These are phyloP conservation scores for Pseudocohnilembus persalinus DNA, from an alignment of 169 alveolate species.

Conservation along the genomic window DNA sequence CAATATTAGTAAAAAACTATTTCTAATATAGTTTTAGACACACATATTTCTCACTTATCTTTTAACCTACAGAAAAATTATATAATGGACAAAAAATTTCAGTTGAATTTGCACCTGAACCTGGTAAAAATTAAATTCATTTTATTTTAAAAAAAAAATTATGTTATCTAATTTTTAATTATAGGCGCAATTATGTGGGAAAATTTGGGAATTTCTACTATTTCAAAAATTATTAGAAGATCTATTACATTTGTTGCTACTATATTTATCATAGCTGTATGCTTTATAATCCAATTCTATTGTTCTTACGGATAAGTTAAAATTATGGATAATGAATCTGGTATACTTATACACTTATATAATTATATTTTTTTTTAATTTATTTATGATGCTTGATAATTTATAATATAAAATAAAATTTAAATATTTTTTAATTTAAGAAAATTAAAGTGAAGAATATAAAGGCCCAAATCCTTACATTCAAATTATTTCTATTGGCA, in stretches of 20 bases:
- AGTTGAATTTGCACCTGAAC: not conserved
- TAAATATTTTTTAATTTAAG: too few species aligned
- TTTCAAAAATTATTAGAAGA: not conserved
- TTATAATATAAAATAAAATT: too few species aligned
- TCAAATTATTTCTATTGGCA: not conserved
- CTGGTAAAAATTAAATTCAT: not conserved
- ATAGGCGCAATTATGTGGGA: not conserved
- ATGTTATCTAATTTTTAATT: too few species aligned
- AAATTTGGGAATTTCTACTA: not conserved
- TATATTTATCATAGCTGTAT: not conserved
- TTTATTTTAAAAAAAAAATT: too few species aligned
- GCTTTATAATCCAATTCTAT: not conserved
- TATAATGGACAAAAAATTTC: not conserved
- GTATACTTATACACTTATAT: too few species aligned
- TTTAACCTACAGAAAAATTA: not conserved
- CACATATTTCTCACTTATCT: not conserved
- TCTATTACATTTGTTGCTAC: not conserved
- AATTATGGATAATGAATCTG: too few species aligned
- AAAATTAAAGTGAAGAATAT: too few species aligned
- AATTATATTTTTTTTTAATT: too few species aligned
- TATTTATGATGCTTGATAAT: too few species aligned
- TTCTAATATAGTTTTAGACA: not conserved
- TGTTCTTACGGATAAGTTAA: too few species aligned
- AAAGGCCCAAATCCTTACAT: not conserved
- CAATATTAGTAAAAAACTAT: not conserved